Conservation (phyloP, 306 rosid genomes). For the Cicer judaicum region DNA sequence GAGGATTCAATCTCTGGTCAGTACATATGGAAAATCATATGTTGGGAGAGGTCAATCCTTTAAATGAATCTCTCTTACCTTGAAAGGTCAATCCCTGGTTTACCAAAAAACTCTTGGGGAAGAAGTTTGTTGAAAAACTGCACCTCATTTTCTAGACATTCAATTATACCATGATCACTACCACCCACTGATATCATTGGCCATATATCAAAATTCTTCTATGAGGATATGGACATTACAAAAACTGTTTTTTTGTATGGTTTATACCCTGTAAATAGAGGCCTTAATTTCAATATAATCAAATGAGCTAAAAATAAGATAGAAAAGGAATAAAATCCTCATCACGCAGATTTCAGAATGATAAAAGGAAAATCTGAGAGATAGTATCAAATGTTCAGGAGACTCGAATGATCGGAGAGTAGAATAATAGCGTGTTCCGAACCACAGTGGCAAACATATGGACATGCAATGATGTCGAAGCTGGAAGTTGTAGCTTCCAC, state of each 20-base stretch:
- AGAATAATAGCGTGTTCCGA: neutral
- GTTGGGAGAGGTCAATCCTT: no score
- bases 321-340: conserved; percentile 1
- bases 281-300: neutral
- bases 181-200: neutral
- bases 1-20: no score
- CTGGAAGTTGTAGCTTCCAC: no score
- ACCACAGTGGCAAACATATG: no score
- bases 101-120: neutral
- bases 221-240: neutral
- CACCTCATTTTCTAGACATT: conserved; percentile 8
- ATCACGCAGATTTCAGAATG: conserved; percentile 6
- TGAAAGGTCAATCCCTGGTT: no score
- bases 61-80: no score
- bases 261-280: neutral
- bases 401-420: neutral
- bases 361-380: neutral
- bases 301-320: neutral
- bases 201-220: conserved; percentile 27
- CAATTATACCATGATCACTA: conserved; percentile 7
- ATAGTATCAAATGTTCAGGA: conserved; percentile 5
- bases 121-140: conserved; percentile 3
- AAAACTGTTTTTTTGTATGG: neutral
- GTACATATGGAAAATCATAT: no score
- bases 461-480: no score